Percentiles rank a stretch among this genome's conserved stretches.
Conservation (phyloP, 2,329 filamentous ascomycete species). For the Stagonosporopsis rhizophila region DNA sequence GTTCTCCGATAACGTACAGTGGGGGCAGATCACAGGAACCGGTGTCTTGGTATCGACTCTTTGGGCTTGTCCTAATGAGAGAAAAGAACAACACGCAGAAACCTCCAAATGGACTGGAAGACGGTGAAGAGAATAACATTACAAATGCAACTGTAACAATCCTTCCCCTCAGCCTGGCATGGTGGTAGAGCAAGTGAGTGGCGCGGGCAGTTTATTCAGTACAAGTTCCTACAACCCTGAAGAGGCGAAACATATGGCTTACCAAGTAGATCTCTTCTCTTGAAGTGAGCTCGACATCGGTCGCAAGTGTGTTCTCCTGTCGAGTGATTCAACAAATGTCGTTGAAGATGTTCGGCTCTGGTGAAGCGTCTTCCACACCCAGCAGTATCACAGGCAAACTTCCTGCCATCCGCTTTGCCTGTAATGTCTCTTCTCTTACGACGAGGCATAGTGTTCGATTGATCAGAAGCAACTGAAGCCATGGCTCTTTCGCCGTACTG, state of each 20-base stretch:
- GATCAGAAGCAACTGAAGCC: slow-evolving; percentile 25
- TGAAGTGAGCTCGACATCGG: slow-evolving; percentile 67
- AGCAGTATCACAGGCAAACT: slow-evolving; percentile 72
- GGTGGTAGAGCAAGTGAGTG: background rate
- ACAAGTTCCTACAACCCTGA: background rate
- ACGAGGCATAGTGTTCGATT: slow-evolving; percentile 55
- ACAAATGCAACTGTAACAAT: background rate
- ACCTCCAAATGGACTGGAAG: background rate
- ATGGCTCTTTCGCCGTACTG: slow-evolving; percentile 17
- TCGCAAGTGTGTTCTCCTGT: slow-evolving; percentile 61
- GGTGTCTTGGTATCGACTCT: background rate
- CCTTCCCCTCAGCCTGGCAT: background rate
- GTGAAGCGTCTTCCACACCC: slow-evolving; percentile 95
- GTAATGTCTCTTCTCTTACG: slow-evolving; percentile 68
- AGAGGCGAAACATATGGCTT: slow-evolving; percentile 31
- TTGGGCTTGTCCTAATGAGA: background rate
- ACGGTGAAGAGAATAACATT: background rate
- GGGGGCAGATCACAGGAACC: slow-evolving; percentile 1
- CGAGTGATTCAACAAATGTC: slow-evolving; percentile 90
- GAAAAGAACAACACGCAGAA: background rate
- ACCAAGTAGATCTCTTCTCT: slow-evolving; percentile 66
- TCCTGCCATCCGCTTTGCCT: slow-evolving; percentile 57
- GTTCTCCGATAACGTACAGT: slow-evolving; percentile 11
- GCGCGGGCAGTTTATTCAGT: background rate
- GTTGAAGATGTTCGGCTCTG: slow-evolving; percentile 91